Evolutionary conservation across 2,329 filamentous ascomycete species (phyloP).

Genomic region (Paecilomyces fulvus): DNA sequence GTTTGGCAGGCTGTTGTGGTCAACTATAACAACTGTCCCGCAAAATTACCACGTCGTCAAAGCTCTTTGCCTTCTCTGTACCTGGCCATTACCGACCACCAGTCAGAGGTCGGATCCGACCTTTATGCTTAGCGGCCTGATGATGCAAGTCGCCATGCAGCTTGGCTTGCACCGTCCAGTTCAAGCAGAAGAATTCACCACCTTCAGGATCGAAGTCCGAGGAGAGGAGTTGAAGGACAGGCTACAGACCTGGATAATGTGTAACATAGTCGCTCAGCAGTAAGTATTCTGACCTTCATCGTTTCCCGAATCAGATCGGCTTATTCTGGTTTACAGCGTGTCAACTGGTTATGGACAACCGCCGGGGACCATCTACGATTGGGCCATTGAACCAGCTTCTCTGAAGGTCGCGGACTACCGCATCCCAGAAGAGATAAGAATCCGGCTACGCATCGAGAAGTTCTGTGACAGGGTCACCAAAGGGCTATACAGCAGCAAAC

Average conservation of each 20-base stretch:
- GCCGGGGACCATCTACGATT: conserved; percentile 52
- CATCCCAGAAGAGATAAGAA: conserved; percentile 42
- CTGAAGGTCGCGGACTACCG: conserved; percentile 37
- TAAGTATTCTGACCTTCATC: conserved; percentile 21
- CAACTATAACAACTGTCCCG: conserved; percentile 49
- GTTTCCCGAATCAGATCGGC: background rate
- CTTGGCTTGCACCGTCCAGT: conserved; percentile 55
- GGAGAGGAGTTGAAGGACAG: conserved; percentile 56
- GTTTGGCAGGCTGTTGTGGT: conserved; percentile 50
- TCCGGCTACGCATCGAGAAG: conserved; percentile 47
- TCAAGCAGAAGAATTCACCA: conserved; percentile 48
- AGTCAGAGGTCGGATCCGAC: conserved; percentile 55
- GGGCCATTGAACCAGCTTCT: conserved; percentile 42
- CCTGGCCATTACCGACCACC: conserved; percentile 55
- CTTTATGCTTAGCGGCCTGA: conserved; percentile 54
- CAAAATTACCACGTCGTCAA: conserved; percentile 57
- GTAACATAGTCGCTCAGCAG: conserved; percentile 61
- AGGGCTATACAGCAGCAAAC: conserved; percentile 47
- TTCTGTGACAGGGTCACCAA: conserved; percentile 52
- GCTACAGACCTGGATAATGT: conserved; percentile 57
- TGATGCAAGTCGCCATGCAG: conserved; percentile 60
- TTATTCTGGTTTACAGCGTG: conserved; percentile 35
- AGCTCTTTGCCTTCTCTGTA: conserved; percentile 53
- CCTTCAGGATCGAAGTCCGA: conserved; percentile 42
- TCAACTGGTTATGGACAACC: conserved; percentile 58